Evolutionary conservation across 140 eudicot species (phyloP), one percentile per base, ranked within the genome.

Genomic region (Cichorium intybus): DNA sequence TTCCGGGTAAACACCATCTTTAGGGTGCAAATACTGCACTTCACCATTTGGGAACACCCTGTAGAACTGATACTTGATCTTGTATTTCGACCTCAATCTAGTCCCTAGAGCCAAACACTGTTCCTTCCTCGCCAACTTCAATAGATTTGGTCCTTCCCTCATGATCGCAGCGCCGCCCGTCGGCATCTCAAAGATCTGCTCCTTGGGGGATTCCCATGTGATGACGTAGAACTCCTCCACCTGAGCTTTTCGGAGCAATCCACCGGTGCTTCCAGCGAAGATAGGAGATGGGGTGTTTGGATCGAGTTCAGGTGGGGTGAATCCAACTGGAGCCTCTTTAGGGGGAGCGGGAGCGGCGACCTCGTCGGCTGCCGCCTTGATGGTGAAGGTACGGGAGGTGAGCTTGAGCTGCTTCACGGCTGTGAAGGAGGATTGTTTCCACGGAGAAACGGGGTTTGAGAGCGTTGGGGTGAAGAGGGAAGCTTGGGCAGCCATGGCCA

Each of bases 31-130:
- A 65, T 88, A 88, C 68, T 92, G 98, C 1, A 92, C 98, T 28
- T 92, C 96, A 3, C 96, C 98, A 46, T 82, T 92, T 0, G 96
- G 98, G 31, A 91, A 91, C 56, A 91, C 98, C 95, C 98, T 75
- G 68, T 91, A 91, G 37, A 91, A 87, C 72, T 88, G 96, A 79
- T 92, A 92, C 76, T 79, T 88, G 17, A 92, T 92, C 89, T 92
- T 92, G 80, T 92, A 92, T 62, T 92, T 92, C 7, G 98, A 92
- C 81, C 98, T 79, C 72, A 88, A 55, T 57, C 96, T 72, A 0
- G 98, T 92, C 27, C 98, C 98, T 39, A 92, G 75, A 0, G 98
- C 98, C 76, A 92, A 69, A 60, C 99, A 92, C 87, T 92, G 99
- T 17, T 92, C 99, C 68, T 92, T 92, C 60, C 99, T 56, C 10